Base-by-base conservation (phyloP, 176 grass and related monocot genomes). In the Carex kokanica region DNA sequence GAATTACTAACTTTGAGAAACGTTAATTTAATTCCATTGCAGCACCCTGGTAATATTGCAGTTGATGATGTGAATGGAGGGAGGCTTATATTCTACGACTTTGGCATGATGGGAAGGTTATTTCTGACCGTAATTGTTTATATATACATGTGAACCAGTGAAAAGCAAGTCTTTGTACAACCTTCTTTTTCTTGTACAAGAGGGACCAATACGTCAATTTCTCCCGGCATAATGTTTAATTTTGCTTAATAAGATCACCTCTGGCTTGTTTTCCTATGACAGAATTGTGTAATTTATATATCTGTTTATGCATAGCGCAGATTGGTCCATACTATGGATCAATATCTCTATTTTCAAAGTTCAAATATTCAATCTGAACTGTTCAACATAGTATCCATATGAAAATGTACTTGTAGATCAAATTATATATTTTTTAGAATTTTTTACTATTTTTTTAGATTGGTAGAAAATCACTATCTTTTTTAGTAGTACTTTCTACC, bases 81-180 rank as follows among this genome's bases (percentile, higher is more conserved):
- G 84, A 95, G 96, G 85, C 96, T 98, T 86, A 95, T 98, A 77
- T 98, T 98, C 86, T 98, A 98, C 6, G 96, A 98, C 84, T 98
- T 98, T 73, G 96, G 96, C 83, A 98, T 98, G 96, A 98, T 98
- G 96, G 96, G 96, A 85, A 95, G 96, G 96, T 98, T 93, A 70
- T 51, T 78, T n/a, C n/a, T n/a, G n/a, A n/a, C n/a, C n/a, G n/a
- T n/a, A n/a, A n/a, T n/a, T n/a, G 1, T 16, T 29, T 1, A 27
- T 74, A 51, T 74, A 17, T 74, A 51, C 23, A 53, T 53, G 23
- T 29, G 20, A 74, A 52, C 31, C 11, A 12, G 71, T 74, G 27
- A 4, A 74, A 51, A 74, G 43, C n/a, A 52, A 74, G 5, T 38
- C 14, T 25, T 74, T 52, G 70, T 49, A 2, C 12, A 16, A 74